phyloP scores from a whole-genome alignment of 768 basidiomycete species.

The Rhizopogon sp. region DNA sequence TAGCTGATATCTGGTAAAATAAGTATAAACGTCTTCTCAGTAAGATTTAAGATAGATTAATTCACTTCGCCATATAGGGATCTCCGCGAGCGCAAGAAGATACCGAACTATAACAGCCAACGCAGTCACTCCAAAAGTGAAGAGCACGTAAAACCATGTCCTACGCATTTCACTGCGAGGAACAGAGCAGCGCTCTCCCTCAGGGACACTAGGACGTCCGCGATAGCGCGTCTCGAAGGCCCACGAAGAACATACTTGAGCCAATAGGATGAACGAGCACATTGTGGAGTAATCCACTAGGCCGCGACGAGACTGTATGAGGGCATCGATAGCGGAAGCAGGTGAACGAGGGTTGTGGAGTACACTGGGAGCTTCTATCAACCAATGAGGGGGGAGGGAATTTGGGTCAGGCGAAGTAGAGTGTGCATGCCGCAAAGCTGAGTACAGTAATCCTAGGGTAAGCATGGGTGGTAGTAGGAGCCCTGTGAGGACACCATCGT shows the following conservation, averaged over 20 bases:
- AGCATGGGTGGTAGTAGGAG: slow-evolving; percentile 82
- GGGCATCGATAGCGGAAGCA: slow-evolving; percentile 45
- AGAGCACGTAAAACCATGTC: slow-evolving; percentile 59
- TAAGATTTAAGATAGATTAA: slow-evolving; percentile 8
- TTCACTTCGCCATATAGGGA: slow-evolving; percentile 72
- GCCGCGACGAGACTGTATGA: slow-evolving; percentile 66
- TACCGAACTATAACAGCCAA: slow-evolving; percentile 46
- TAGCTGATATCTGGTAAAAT: slow-evolving; percentile 60
- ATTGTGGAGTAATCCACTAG: slow-evolving; percentile 77
- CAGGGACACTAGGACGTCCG: slow-evolving; percentile 37
- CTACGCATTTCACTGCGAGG: slow-evolving; percentile 67
- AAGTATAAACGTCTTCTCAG: slow-evolving; percentile 1
- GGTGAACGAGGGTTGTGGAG: slow-evolving; percentile 39
- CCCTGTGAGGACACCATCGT: slow-evolving; percentile 84
- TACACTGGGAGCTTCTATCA: slow-evolving; percentile 66
- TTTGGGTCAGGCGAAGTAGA: slow-evolving; percentile 19
- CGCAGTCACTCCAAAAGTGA: slow-evolving; percentile 50
- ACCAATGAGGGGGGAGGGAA: slow-evolving; percentile 61
- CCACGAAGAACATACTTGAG: slow-evolving; percentile 76
- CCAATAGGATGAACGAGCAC: slow-evolving; percentile 72
- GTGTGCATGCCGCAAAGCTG: slow-evolving; percentile 37
- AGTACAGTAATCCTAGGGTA: slow-evolving; percentile 60
- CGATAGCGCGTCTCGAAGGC: slow-evolving; percentile 59
- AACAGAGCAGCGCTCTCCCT: slow-evolving; percentile 71
- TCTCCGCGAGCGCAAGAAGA: slow-evolving; percentile 33